Percentiles rank a stretch among this genome's conserved stretches.
These are phyloP conservation scores for Trypanosoma avium DNA, from an alignment of 208 protist species.

Conservation along the genomic window DNA sequence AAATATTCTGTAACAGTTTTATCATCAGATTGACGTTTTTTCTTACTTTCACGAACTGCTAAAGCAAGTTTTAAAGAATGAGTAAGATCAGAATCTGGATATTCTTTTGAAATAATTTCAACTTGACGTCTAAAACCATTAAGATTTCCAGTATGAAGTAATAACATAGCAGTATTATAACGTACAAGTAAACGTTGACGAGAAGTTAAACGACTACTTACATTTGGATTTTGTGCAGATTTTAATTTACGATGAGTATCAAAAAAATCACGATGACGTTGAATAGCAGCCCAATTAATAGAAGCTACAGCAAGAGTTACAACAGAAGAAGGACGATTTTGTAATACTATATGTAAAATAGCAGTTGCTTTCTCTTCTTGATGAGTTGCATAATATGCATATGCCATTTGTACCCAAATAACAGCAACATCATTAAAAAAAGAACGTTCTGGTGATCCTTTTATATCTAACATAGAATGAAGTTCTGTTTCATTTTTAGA, in stretches of 20 bases:
- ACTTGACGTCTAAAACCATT: slow-evolving; percentile 54
- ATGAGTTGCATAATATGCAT: slow-evolving; percentile 45
- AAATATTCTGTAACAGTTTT: slow-evolving; percentile 25
- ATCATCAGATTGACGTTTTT: slow-evolving; percentile 47
- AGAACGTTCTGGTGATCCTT: slow-evolving; percentile 42
- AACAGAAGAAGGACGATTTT: slow-evolving; percentile 51
- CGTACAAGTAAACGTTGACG: slow-evolving; percentile 68
- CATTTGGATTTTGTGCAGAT: slow-evolving; percentile 57
- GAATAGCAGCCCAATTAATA: slow-evolving; percentile 71
- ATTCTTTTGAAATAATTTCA: slow-evolving; percentile 62
- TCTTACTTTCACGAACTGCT: slow-evolving; percentile 49
- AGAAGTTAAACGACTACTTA: slow-evolving; percentile 53
- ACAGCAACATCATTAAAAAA: slow-evolving; percentile 81
- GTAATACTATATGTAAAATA: slow-evolving; percentile 55
- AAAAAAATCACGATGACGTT: slow-evolving; percentile 67
- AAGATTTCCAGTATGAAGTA: slow-evolving; percentile 59
- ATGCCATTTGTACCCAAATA: slow-evolving; percentile 85
- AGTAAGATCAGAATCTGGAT: slow-evolving; percentile 64
- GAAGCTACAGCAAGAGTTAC: slow-evolving; percentile 67
- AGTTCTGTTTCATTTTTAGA: slow-evolving; percentile 31
- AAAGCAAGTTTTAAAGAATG: slow-evolving; percentile 66
- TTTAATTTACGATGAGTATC: slow-evolving; percentile 71
- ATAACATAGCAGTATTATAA: slow-evolving; percentile 85
- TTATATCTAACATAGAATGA: slow-evolving; percentile 29
- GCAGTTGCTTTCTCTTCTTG: slow-evolving; percentile 48